phyloP scores from a whole-genome alignment of 345 rosid species.

The Euphorbia peplus region DNA sequence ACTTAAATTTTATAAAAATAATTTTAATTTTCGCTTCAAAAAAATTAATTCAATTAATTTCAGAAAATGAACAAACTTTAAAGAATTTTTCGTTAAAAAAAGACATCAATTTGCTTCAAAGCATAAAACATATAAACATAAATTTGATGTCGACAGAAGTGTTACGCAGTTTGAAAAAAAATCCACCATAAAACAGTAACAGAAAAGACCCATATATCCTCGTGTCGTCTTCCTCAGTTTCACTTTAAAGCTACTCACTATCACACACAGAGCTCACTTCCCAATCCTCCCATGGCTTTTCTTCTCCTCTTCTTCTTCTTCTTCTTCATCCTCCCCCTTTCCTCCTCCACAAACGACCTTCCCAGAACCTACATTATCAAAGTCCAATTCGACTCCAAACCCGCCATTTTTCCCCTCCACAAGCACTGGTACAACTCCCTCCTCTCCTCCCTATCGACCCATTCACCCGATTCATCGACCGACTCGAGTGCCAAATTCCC shows the following conservation, averaged over 20 bases:
- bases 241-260: slow-evolving; percentile 3
- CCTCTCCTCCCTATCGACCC: slow-evolving; percentile 15
- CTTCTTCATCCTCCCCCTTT: slow-evolving; percentile 1
- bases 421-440: slow-evolving; percentile 29
- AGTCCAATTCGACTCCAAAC: slow-evolving; percentile 25
- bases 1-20: no score
- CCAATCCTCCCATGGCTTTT: neutral
- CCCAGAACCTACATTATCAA: slow-evolving; percentile 27
- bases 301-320: slow-evolving; percentile 9
- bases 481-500: no score
- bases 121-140: no score
- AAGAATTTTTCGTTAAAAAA: no score
- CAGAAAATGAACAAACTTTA: no score
- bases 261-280: neutral
- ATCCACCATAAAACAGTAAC: no score
- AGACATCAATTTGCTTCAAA: no score
- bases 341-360: slow-evolving; percentile 10
- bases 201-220: neutral
- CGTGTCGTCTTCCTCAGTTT: neutral
- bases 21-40: no score
- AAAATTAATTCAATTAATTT: no score
- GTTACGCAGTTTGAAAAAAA: no score
- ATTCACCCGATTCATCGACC: no score
- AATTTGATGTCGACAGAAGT: no score
- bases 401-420: slow-evolving; percentile 30